phyloP scores from a whole-genome alignment of 257 asterid species.

The Nemophila menziesii region DNA sequence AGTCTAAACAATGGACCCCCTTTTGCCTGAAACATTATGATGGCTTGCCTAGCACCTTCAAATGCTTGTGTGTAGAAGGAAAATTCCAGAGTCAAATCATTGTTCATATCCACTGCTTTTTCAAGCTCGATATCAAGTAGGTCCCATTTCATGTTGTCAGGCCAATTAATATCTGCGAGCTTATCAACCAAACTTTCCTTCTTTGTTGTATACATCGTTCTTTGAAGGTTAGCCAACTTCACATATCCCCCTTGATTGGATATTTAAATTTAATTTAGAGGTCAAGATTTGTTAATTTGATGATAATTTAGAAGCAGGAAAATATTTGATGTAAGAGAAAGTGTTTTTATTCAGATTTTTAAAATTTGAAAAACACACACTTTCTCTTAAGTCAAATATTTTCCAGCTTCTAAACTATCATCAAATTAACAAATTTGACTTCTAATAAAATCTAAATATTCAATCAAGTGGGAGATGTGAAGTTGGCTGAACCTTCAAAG shows the following conservation, averaged over 20 bases:
- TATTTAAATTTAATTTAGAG: too few species aligned
- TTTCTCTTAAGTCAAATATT: too few species aligned
- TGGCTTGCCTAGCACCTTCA: slow-evolving; percentile 64
- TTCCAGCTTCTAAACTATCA: too few species aligned
- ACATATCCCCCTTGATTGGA: slow-evolving; percentile 44
- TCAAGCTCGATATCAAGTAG: slow-evolving; percentile 49
- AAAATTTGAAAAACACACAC: too few species aligned
- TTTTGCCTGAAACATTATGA: slow-evolving; percentile 39
- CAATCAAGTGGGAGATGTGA: too few species aligned
- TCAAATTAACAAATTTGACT: too few species aligned
- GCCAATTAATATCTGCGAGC: slow-evolving; percentile 69
- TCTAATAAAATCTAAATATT: too few species aligned
- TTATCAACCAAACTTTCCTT: slow-evolving; percentile 68
- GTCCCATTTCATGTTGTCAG: slow-evolving; percentile 53
- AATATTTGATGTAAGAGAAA: too few species aligned
- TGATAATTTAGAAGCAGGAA: too few species aligned
- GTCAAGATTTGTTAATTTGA: too few species aligned
- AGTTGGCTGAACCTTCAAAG: too few species aligned
- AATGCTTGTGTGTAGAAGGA: slow-evolving; percentile 82
- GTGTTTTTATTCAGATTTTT: too few species aligned
- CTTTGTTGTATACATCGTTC: slow-evolving; percentile 50
- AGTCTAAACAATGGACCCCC: slow-evolving; percentile 71
- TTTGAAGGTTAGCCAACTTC: slow-evolving; percentile 62
- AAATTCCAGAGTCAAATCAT: slow-evolving; percentile 67
- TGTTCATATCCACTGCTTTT: slow-evolving; percentile 66